phyloP scores from a whole-genome alignment of 2,329 filamentous ascomycete species.

The Penicillium concentricum region DNA sequence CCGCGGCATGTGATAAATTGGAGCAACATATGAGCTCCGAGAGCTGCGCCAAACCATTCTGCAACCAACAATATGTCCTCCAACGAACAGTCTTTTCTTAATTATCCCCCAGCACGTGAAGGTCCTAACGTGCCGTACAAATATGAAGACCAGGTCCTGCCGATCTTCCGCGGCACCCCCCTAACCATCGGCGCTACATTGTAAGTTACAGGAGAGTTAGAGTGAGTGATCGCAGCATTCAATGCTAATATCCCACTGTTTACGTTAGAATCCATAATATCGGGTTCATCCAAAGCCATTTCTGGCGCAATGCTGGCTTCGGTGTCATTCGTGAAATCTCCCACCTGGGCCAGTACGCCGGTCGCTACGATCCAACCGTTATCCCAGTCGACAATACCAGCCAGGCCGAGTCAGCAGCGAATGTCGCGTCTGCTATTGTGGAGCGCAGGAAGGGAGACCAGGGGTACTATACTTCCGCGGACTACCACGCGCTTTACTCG shows the following conservation, averaged over 20 bases:
- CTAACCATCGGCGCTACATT: conserved; percentile 62
- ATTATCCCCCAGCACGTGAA: conserved; percentile 41
- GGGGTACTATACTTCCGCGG: conserved; percentile 67
- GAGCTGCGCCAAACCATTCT: background rate
- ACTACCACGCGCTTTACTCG: conserved; percentile 75
- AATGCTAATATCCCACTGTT: conserved; percentile 2
- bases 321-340: conserved; percentile 55
- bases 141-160: conserved; percentile 61
- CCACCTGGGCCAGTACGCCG: conserved; percentile 54
- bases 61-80: conserved; percentile 19
- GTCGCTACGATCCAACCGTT: conserved; percentile 59
- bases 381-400: conserved; percentile 41
- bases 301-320: conserved; percentile 74
- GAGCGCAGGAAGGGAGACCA: conserved; percentile 34
- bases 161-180: conserved; percentile 64
- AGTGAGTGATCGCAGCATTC: conserved; percentile 1
- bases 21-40: background rate
- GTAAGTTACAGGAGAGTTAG: conserved; percentile 47
- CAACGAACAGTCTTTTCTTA: conserved; percentile 26
- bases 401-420: conserved; percentile 17
- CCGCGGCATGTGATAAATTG: conserved; percentile 20
- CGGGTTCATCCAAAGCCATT: conserved; percentile 59
- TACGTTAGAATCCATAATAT: conserved; percentile 55
- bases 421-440: conserved; percentile 25
- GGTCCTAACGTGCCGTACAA: conserved; percentile 47